Base-by-base conservation (phyloP, 75 land plant species). In the Cryptomeria japonica region DNA sequence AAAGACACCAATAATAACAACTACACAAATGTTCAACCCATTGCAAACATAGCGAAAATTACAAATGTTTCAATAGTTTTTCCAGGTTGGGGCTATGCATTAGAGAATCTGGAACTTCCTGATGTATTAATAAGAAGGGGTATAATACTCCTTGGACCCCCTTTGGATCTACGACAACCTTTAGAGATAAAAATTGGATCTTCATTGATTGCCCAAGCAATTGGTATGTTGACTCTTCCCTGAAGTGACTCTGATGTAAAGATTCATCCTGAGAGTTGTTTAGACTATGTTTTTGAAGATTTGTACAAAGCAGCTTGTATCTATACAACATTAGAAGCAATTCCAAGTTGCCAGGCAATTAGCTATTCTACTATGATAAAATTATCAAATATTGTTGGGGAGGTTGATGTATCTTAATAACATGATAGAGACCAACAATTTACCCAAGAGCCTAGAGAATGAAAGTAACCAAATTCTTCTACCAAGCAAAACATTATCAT, bases 1-100 rank as follows among this genome's bases (percentile, higher is more conserved):
- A 98, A 98, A 37, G 99, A 98, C 22, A 98, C 99, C 25, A 98
- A 98, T 85, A 98, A 98, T 85, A 98, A 98, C 84, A 98, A 98
- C 89, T 98, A 98, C 89, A 98, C 99, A 41, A 98, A 98, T 95
- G 99, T 98, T 80, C 99, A 98, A 84, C 96, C 95, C 41, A 98
- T 98, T 90, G 89, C 95, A 2, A 98, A 98, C 98, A 89, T 95
- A 84, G 99, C 99, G 83, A 98, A 98, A 89, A 88, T 91, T 75
- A 96, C 99, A 28, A 94, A 89, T 87, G 99, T 96, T 86, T 91
- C 94, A 76, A 98, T 98, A 38, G 99, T 98, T 85, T 98, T 98
- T 98, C 99, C 99, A 89, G 99, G 99, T 80, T 98, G 99, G 99
- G 99, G 99, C 41, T 98, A 98, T 93, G 99, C 99, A 83, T 98